Percentiles rank a stretch among this genome's conserved stretches.
phyloP scores from a whole-genome alignment of 148 eudicot species.

The Diospyros kaki region DNA sequence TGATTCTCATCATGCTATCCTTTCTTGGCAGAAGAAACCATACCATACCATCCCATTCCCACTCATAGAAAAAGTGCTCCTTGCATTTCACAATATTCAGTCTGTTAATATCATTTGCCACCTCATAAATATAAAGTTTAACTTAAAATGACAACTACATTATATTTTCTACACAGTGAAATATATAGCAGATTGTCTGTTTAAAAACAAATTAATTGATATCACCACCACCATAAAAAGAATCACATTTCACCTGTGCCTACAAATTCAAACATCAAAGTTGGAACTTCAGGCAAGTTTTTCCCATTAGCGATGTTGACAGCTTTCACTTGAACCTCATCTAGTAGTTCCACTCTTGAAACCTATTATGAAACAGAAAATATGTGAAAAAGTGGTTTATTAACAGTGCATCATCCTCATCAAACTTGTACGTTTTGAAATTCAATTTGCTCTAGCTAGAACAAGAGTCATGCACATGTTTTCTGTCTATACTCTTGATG shows the following conservation, averaged over 20 bases:
- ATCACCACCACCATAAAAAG: background rate
- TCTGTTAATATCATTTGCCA: background rate
- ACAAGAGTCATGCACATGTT: background rate
- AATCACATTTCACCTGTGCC: slow-evolving; percentile 74
- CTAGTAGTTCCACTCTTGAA: slow-evolving; percentile 86
- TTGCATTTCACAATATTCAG: background rate
- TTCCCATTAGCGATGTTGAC: slow-evolving; percentile 84
- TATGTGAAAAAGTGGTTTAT: background rate
- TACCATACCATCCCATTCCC: background rate
- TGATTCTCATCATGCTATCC: background rate
- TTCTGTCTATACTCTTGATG: background rate
- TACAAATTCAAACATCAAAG: slow-evolving; percentile 85
- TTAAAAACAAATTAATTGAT: background rate
- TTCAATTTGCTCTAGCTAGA: background rate
- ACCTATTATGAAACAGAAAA: slow-evolving; percentile 39
- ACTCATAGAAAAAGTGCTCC: background rate
- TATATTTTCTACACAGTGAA: background rate
- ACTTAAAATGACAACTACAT: background rate
- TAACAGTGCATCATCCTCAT: background rate
- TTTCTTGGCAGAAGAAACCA: background rate
- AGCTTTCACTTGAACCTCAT: slow-evolving; percentile 95
- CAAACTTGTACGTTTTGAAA: background rate
- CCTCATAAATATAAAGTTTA: background rate
- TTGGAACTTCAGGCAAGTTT: slow-evolving; percentile 76
- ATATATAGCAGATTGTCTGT: background rate